Base-by-base conservation (phyloP, 495 filamentous ascomycete genomes). In the Bryoglossum gracile region DNA sequence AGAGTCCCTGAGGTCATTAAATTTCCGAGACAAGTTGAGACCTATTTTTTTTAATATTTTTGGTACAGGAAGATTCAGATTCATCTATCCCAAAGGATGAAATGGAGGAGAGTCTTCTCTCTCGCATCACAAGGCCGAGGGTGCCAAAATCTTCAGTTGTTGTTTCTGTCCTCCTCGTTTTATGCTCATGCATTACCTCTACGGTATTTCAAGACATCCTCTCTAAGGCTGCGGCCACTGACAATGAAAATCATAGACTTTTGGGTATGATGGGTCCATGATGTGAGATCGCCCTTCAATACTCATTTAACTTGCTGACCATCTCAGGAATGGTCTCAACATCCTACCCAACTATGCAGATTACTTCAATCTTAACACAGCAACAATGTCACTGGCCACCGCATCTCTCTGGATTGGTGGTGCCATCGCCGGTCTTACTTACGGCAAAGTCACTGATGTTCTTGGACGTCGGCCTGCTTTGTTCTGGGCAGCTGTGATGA, bases 241-340 rank as follows among this genome's bases (percentile, higher is more conserved):
- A 47, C 42, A 18, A 10, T n/a, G 66, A 30, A n/a, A n/a, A n/a
- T n/a, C 33, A 37, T 66, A 21, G 73, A 78, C 54, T 46, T 47
- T 13, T 54, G 73, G 71, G 4, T 77, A 74, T 54, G 73, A 77
- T 48, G 68, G 69, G 18, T 74, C 70, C 3, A 71, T 74, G 67
- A 30, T 74, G n/a, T n/a, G n/a, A n/a, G n/a, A n/a, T n/a, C n/a
- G n/a, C n/a, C n/a, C n/a, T n/a, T n/a, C n/a, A n/a, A n/a, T n/a
- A n/a, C n/a, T n/a, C n/a, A n/a, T n/a, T n/a, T n/a, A n/a, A n/a
- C n/a, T n/a, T n/a, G n/a, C n/a, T n/a, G n/a, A n/a, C n/a, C n/a
- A n/a, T n/a, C n/a, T n/a, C n/a, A n/a, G n/a, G 46, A 76, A 76
- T 45, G 72, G 72, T 1, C 64, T 78, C 24, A 76, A 76, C 38